A percentile compares a stretch with the other conserved stretches of the same genome.
Evolutionary conservation across 305 asterid genomes (phyloP).

Genomic region (Euphrasia arctica): DNA sequence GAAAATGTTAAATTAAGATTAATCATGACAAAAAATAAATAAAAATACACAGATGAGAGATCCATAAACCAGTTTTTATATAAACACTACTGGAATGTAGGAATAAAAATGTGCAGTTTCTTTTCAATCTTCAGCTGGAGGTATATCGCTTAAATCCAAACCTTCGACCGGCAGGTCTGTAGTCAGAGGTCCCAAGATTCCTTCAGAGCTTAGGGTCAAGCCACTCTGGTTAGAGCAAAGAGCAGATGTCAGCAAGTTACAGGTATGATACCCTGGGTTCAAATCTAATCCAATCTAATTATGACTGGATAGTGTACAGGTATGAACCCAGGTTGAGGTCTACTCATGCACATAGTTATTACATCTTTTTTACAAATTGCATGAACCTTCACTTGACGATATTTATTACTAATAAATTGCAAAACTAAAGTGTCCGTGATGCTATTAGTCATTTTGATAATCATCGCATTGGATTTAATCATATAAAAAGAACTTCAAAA

Average conservation of each 20-base stretch:
- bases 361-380: background rate
- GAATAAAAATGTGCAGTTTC: background rate
- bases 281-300: background rate
- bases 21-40: background rate
- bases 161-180: slow-evolving; percentile 81
- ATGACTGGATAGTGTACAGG: no score
- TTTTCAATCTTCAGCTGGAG: slow-evolving; percentile 56
- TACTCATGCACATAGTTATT: background rate
- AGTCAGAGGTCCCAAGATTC: slow-evolving; percentile 72
- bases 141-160: slow-evolving; percentile 69
- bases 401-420: background rate
- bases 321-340: no score
- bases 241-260: background rate
- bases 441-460: background rate
- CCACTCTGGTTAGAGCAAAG: slow-evolving; percentile 59
- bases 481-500: slow-evolving; percentile 1
- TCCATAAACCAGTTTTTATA: background rate
- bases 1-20: no score
- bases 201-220: slow-evolving; percentile 84
- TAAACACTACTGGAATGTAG: background rate
- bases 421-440: background rate
- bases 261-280: background rate
- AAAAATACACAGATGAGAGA: slow-evolving; percentile 22
- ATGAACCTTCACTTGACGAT: background rate
- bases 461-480: background rate